Evolutionary conservation across 2,329 filamentous ascomycete species (phyloP).

Genomic region (Xylaria sp.): DNA sequence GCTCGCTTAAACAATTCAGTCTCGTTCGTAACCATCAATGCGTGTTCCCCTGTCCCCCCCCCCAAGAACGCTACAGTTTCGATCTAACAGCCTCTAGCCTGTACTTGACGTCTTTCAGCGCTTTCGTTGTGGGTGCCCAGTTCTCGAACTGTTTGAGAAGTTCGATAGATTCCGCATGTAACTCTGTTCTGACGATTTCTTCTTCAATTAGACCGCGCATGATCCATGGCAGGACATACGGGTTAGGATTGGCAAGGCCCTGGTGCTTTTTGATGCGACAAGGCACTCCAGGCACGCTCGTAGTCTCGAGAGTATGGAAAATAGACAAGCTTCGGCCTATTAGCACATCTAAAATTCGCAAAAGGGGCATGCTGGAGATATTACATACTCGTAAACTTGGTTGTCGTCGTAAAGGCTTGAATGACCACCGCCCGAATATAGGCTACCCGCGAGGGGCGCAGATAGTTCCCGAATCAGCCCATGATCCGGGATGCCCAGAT

Average conservation of each 20-base stretch:
- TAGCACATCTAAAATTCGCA: constrained; percentile 7
- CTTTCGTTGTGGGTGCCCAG: constrained; percentile 87
- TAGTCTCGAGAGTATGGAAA: constrained; percentile 68
- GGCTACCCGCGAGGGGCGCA: constrained; percentile 77
- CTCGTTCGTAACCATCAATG: not conserved
- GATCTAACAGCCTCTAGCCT: constrained; percentile 85
- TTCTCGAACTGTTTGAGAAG: constrained; percentile 84
- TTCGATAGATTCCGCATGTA: constrained; percentile 70
- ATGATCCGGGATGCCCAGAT: constrained; percentile 88
- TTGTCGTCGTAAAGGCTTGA: constrained; percentile 88
- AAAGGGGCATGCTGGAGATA: not conserved
- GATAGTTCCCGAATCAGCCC: constrained; percentile 88
- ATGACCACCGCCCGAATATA: constrained; percentile 90
- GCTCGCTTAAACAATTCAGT: not conserved
- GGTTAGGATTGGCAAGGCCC: constrained; percentile 58
- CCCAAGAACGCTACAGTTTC: constrained; percentile 51
- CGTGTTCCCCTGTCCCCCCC: not conserved
- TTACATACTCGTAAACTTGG: constrained; percentile 68
- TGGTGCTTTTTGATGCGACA: constrained; percentile 50
- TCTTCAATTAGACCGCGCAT: constrained; percentile 92
- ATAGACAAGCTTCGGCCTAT: constrained; percentile 53
- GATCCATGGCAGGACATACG: constrained; percentile 89
- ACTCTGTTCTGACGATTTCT: constrained; percentile 76
- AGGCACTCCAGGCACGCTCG: constrained; percentile 43
- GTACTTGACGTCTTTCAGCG: constrained; percentile 92